Percentiles rank a stretch among this genome's conserved stretches.
These are phyloP conservation scores for Hypoxylon rubiginosum DNA, from an alignment of 2,329 filamentous ascomycete genomes.

Conservation along the genomic window DNA sequence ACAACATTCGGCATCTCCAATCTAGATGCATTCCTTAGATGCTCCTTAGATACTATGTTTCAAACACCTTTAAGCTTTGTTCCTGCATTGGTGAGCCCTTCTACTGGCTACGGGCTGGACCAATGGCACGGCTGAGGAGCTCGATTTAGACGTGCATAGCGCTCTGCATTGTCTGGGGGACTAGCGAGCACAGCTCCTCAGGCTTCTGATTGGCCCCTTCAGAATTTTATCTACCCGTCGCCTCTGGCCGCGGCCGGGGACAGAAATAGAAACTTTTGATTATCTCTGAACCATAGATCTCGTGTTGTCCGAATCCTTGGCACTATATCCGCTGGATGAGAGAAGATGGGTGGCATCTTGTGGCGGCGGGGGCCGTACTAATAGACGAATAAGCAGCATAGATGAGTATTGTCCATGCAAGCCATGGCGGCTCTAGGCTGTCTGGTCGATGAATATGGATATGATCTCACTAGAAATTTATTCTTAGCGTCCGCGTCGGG, in stretches of 20 bases:
- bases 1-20: conserved; percentile 29
- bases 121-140: conserved; percentile 43
- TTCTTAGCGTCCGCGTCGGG: conserved; percentile 30
- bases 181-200: conserved; percentile 37
- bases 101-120: conserved; percentile 30
- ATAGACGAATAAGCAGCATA: conserved; percentile 23
- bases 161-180: conserved; percentile 33
- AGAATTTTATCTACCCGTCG: conserved; percentile 39
- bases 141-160: conserved; percentile 40
- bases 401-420: conserved; percentile 17
- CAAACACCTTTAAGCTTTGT: conserved; percentile 34
- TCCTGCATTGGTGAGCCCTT: conserved; percentile 35
- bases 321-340: conserved; percentile 35
- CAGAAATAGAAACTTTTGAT: conserved; percentile 48
- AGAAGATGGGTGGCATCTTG: conserved; percentile 28
- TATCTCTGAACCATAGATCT: conserved; percentile 38
- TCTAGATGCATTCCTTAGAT: conserved; percentile 27
- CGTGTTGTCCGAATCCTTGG: conserved; percentile 35
- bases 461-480: conserved; percentile 27
- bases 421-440: conserved; percentile 38
- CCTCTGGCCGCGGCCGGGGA: conserved; percentile 33
- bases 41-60: conserved; percentile 34
- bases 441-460: not conserved
- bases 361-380: conserved; percentile 9
- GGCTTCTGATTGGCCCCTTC: conserved; percentile 45